These are phyloP conservation scores for Termitomyces sp. DNA, from an alignment of 768 basidiomycete species.

Conservation along the genomic window DNA sequence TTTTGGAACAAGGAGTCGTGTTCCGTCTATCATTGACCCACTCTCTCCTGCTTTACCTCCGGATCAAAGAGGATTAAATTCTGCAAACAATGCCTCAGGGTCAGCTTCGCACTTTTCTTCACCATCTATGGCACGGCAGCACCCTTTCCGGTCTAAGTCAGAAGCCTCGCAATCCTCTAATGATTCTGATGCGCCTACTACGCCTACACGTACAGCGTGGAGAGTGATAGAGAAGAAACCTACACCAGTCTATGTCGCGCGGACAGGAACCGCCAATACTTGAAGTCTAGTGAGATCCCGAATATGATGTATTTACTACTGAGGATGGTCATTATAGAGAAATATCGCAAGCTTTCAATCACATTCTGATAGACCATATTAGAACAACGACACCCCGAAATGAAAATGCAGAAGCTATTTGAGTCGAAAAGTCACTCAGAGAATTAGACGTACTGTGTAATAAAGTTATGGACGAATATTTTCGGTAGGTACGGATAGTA, in stretches of 20 bases:
- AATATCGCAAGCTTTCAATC: neutral
- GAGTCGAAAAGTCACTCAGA: neutral
- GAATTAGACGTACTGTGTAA: neutral
- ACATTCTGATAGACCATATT: neutral
- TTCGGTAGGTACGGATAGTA: neutral
- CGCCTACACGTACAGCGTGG: constrained; percentile 11
- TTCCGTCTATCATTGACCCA: neutral
- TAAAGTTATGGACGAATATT: neutral
- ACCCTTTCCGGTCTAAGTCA: neutral
- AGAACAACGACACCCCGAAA: neutral
- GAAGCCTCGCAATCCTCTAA: neutral
- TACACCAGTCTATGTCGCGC: neutral
- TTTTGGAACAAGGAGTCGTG: constrained; percentile 8
- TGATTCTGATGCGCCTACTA: neutral
- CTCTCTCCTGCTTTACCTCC: neutral
- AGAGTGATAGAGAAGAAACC: constrained; percentile 5
- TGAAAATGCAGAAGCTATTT: neutral
- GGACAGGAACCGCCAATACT: neutral
- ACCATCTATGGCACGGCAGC: neutral
- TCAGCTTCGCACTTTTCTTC: neutral
- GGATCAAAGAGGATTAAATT: neutral
- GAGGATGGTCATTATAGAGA: neutral
- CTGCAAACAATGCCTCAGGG: neutral
- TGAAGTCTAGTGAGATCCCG: neutral
- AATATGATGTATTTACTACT: neutral